phyloP scores from a whole-genome alignment of 2,329 filamentous ascomycete genomes.

The Aspergillus glaucus region DNA sequence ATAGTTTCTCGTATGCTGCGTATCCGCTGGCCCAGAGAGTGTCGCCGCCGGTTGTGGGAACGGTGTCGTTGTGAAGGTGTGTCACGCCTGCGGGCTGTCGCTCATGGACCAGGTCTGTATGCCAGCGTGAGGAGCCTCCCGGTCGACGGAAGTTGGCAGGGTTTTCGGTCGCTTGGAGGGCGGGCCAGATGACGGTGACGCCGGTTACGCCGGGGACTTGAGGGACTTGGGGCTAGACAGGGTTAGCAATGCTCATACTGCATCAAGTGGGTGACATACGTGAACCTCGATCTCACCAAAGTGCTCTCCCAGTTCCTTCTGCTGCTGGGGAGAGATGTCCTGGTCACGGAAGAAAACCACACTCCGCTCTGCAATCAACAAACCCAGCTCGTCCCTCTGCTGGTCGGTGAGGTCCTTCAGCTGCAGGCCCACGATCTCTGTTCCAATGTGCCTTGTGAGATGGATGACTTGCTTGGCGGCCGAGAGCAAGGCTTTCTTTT shows the following conservation, averaged over 20 bases:
- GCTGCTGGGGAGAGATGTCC: slow-evolving; percentile 55
- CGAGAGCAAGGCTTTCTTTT: slow-evolving; percentile 55
- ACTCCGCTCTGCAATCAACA: slow-evolving; percentile 58
- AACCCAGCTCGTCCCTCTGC: slow-evolving; percentile 57
- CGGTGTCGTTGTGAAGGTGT: slow-evolving; percentile 62
- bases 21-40: slow-evolving; percentile 69
- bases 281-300: slow-evolving; percentile 64
- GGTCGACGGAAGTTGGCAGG: slow-evolving; percentile 59
- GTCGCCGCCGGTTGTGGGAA: slow-evolving; percentile 61
- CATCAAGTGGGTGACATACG: slow-evolving; percentile 35
- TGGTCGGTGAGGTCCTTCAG: slow-evolving; percentile 55
- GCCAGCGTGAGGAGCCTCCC: slow-evolving; percentile 63
- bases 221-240: slow-evolving; percentile 58
- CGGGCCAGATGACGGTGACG: slow-evolving; percentile 65
- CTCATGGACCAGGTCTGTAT: slow-evolving; percentile 66
- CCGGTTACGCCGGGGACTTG: slow-evolving; percentile 63
- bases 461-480: slow-evolving; percentile 59
- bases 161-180: slow-evolving; percentile 56
- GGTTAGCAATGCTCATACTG: neutral
- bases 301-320: slow-evolving; percentile 57
- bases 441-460: slow-evolving; percentile 57
- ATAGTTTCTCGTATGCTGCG: slow-evolving; percentile 66
- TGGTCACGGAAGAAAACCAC: slow-evolving; percentile 65
- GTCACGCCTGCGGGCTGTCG: slow-evolving; percentile 64
- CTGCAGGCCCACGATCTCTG: slow-evolving; percentile 59